Evolutionary conservation across 2,329 filamentous ascomycete genomes (phyloP).

Genomic region (Nemania bipapillata): DNA sequence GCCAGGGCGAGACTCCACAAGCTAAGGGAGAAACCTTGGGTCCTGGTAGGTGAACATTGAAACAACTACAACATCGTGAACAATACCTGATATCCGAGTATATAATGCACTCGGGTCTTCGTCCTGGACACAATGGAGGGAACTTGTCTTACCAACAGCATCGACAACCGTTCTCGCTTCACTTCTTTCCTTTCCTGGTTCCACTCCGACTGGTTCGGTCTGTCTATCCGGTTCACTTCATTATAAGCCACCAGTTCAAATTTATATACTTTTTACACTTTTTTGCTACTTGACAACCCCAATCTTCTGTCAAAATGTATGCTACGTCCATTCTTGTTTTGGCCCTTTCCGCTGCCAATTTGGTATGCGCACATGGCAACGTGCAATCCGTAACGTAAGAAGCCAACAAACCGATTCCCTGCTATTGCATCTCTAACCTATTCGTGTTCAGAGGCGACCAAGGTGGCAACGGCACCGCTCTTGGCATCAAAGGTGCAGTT

Average conservation of each 20-base stretch:
- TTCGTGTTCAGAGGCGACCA: slow-evolving; percentile 21
- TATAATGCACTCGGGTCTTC: slow-evolving; percentile 16
- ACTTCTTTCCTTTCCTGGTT: slow-evolving; percentile 5
- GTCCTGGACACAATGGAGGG: background rate
- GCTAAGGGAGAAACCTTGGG: background rate
- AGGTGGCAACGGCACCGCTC: slow-evolving; percentile 31
- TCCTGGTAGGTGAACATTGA: background rate
- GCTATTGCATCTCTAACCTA: slow-evolving; percentile 2
- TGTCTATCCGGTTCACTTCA: slow-evolving; percentile 8
- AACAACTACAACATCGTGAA: slow-evolving; percentile 11
- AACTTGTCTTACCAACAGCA: background rate
- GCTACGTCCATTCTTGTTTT: slow-evolving; percentile 11
- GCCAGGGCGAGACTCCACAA: background rate
- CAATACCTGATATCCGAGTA: slow-evolving; percentile 1
- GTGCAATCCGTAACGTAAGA: slow-evolving; percentile 29
- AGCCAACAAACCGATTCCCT: background rate
- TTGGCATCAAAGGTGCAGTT: slow-evolving; percentile 25
- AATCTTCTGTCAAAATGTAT: slow-evolving; percentile 19
- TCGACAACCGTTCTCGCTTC: slow-evolving; percentile 3
- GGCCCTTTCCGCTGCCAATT: slow-evolving; percentile 20
- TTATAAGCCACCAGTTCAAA: background rate
- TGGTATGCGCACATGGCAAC: slow-evolving; percentile 30
- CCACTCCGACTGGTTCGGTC: slow-evolving; percentile 17
- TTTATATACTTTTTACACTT: background rate
- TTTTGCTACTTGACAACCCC: background rate